Evolutionary conservation across 2,329 filamentous ascomycete genomes (phyloP).

Genomic region (Fusarium napiforme): DNA sequence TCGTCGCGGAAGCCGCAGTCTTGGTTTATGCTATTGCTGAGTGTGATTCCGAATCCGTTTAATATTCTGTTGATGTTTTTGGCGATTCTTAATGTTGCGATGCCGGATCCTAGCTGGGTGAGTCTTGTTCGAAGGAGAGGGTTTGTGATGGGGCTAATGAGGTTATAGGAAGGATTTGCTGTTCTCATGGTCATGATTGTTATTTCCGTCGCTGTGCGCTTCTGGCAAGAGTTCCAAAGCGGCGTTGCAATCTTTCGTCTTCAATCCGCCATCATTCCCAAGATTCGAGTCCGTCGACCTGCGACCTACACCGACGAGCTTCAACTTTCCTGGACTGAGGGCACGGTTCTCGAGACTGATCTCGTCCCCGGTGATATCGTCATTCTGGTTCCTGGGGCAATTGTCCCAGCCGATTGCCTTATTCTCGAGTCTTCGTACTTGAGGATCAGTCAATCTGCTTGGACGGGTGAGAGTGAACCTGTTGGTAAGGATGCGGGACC

Average conservation of each 20-base stretch:
- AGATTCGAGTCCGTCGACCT: background rate
- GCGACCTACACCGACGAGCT: background rate
- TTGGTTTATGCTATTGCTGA: background rate
- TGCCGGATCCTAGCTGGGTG: constrained; percentile 1
- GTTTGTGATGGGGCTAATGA: background rate
- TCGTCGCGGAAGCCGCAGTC: background rate
- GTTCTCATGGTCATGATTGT: constrained; percentile 1
- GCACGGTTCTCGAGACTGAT: background rate
- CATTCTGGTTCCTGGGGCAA: background rate
- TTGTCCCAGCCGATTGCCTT: background rate
- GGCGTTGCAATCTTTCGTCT: background rate
- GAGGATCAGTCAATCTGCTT: constrained; percentile 1
- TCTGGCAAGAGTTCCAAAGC: constrained; percentile 7
- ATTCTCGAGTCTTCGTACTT: background rate
- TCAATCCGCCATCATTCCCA: background rate
- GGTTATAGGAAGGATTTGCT: background rate
- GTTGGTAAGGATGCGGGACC: background rate
- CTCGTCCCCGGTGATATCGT: background rate
- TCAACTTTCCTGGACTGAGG: background rate
- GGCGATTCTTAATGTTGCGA: background rate
- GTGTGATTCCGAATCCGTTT: background rate
- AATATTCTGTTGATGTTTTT: background rate
- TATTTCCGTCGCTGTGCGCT: background rate
- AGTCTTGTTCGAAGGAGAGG: fast-evolving
- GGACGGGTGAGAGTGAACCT: constrained; percentile 2